Percentiles rank a stretch among this genome's conserved stretches.
Conservation (phyloP, 345 rosid species). For the Bruguiera parviflora region DNA sequence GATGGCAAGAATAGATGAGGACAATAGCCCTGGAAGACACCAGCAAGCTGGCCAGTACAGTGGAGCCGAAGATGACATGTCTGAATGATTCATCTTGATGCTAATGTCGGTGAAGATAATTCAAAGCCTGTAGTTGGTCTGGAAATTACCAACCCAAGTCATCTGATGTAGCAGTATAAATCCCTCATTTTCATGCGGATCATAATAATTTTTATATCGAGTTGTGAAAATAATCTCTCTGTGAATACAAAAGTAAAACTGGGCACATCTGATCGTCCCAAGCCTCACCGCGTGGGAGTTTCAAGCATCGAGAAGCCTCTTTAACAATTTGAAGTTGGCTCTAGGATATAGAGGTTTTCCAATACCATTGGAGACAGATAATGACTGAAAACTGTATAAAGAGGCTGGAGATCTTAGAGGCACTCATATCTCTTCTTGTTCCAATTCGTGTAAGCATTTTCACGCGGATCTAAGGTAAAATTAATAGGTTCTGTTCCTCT, state of each 20-base stretch:
- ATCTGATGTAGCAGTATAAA: neutral
- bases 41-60: slow-evolving; percentile 51
- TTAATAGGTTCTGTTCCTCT: neutral
- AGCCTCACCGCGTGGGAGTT: no score
- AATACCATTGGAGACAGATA: slow-evolving; percentile 9
- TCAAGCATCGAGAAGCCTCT: no score
- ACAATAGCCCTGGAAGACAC: slow-evolving; percentile 43
- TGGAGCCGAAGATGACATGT: slow-evolving; percentile 68
- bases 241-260: no score
- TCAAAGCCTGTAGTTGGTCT: neutral
- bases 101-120: neutral
- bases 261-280: no score
- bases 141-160: neutral
- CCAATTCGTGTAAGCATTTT: neutral
- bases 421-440: neutral
- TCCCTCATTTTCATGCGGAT: neutral
- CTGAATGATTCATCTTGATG: slow-evolving; percentile 44
- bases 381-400: neutral
- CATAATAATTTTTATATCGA: no score
- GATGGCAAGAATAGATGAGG: slow-evolving; percentile 44
- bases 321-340: slow-evolving; percentile 1
- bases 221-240: no score
- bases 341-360: neutral
- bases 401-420: neutral
- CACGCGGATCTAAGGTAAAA: neutral